These are phyloP conservation scores for Eleusine coracana DNA, from an alignment of 176 grass and related monocot species.

Conservation along the genomic window DNA sequence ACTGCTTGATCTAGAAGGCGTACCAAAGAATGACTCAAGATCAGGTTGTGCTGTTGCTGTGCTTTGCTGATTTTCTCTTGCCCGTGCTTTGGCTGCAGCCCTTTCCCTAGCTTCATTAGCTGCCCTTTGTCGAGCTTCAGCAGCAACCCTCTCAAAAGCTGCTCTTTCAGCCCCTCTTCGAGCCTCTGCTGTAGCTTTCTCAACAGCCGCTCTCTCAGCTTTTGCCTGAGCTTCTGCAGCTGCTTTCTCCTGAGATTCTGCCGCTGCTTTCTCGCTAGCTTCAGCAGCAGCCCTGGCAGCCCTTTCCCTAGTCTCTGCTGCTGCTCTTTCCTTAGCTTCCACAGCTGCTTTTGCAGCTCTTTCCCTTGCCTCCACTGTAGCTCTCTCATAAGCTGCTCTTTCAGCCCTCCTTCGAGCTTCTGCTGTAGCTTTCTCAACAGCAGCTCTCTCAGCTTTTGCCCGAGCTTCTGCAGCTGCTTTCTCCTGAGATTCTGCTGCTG, in stretches of 20 bases:
- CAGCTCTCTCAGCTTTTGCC: constrained; percentile 55
- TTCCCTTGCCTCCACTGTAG: constrained; percentile 41
- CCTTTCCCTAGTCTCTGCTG: constrained; percentile 38
- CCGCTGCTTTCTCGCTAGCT: constrained; percentile 49
- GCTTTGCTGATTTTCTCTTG: constrained; percentile 50
- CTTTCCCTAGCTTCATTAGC: constrained; percentile 52
- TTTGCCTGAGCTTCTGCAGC: constrained; percentile 48
- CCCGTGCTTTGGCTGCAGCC: constrained; percentile 47
- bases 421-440: constrained; percentile 48
- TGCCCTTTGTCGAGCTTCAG: constrained; percentile 61
- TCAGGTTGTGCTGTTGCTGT: constrained; percentile 49
- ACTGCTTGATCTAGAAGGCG: constrained; percentile 55
- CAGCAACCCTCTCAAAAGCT: constrained; percentile 43
- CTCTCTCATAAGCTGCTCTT: constrained; percentile 56
- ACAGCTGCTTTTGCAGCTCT: constrained; percentile 37
- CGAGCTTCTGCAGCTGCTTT: constrained; percentile 50
- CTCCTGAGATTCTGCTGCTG: constrained; percentile 44
- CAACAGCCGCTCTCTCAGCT: constrained; percentile 51
- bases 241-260: constrained; percentile 46
- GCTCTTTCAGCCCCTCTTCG: constrained; percentile 54
- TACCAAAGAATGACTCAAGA: constrained; percentile 70
- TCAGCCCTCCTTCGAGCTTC: constrained; percentile 63
- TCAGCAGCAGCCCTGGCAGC: constrained; percentile 32
- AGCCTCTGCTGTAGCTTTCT: constrained; percentile 58
- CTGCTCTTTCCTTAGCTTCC: constrained; percentile 37